Base-by-base conservation (phyloP, 2,329 filamentous ascomycete species). In the Didymella pomorum region DNA sequence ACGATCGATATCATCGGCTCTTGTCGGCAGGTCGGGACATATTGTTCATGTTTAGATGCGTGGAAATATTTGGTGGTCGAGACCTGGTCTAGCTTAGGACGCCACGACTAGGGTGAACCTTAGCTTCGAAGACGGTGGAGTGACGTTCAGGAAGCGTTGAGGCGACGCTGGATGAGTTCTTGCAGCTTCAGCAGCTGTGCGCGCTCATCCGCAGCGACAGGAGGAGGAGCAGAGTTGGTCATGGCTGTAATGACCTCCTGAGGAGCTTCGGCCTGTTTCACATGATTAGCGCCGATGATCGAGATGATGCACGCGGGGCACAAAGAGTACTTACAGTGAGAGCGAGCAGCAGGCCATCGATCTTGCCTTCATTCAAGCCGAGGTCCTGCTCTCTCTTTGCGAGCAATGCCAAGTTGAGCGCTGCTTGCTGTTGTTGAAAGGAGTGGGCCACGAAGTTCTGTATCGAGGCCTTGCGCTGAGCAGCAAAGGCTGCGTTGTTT, bases 361-460 rank as follows among this genome's bases (percentile, higher is more conserved):
- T 72, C 48, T 80, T 79, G 56, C 82, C 74, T 44, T 72, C 69
- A 56, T 71, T 78, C 48, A 87, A 71, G 29, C 80, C 79, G 48
- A 85, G 79, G 23, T 82, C 80, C 52, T 77, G 76, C 61, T 82
- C 79, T 63, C 81, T 80, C 53, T 80, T 81, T 46, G 82, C 79
- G 35, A 91, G 79, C 61, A 84, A 82, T 43, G 84, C 80, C 29
- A 92, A 80, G 60, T 86, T 87, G 59, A 91, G 81, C 4, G 87
- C 88, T 42, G 87, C 83, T 70, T 90, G 88, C 70, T 89, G 84
- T 73, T 90, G 86, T 51, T 84, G 81, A 20, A 90, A 65, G 31
- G 73, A 62, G 46, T 69, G 71, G 60, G 66, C 66, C 37, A 71
- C 61, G 50, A 74, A 72, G 41, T 67, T 58, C 53, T 73, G 64